Conservation (phyloP, 1,139 yeast species). For the Debaryomycetaceae sp. region DNA sequence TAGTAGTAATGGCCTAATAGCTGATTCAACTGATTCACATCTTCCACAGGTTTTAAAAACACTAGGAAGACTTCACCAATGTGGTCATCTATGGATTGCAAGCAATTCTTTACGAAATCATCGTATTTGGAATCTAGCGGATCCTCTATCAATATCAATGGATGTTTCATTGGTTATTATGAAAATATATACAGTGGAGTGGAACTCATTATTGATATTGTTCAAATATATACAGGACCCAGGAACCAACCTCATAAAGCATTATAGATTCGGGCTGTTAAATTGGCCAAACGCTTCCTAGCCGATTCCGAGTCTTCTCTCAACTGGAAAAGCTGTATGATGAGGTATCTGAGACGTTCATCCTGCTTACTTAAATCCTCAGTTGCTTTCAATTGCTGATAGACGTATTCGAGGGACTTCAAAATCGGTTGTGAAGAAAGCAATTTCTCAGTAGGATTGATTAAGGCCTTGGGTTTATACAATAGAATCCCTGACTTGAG, state of each 20-base stretch:
- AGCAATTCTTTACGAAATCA: constrained; percentile 15
- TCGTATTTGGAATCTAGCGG: constrained; percentile 24
- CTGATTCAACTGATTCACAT: constrained; percentile 20
- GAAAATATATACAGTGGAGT: not conserved
- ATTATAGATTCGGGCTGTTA: constrained; percentile 6
- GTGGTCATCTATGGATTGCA: constrained; percentile 6
- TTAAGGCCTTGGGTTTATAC: constrained; percentile 22
- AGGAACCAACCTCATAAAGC: not conserved
- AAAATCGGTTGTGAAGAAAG: constrained; percentile 16
- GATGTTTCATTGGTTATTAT: constrained; percentile 6
- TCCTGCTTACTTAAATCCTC: constrained; percentile 14
- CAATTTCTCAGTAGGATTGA: constrained; percentile 17
- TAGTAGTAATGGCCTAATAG: constrained; percentile 27
- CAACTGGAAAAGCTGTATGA: constrained; percentile 17
- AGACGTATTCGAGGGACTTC: constrained; percentile 20
- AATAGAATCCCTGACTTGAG: constrained; percentile 29
- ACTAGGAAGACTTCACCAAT: constrained; percentile 20
- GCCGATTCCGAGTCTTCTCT: constrained; percentile 13
- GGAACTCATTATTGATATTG: not conserved
- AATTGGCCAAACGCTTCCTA: constrained; percentile 8
- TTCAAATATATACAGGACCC: not conserved
- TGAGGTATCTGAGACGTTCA: constrained; percentile 14
- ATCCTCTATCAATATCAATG: constrained; percentile 21
- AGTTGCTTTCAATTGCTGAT: constrained; percentile 14
- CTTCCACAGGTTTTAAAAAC: constrained; percentile 14